Evolutionary conservation across 2,329 filamentous ascomycete species (phyloP).

Genomic region (Pseudomassariella vexata): DNA sequence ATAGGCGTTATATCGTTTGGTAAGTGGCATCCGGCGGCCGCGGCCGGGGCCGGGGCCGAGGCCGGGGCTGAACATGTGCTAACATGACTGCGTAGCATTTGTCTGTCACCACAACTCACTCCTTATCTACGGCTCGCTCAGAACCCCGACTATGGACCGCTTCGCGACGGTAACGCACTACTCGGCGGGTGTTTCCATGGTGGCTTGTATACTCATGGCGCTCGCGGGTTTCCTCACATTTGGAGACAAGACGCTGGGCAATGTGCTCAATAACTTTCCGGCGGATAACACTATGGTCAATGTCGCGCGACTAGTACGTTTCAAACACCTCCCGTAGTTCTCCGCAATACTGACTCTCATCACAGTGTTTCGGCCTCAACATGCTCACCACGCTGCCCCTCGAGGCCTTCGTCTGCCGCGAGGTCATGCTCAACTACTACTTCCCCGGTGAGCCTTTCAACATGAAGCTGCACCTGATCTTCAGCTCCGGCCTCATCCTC

Average conservation of each 20-base stretch:
- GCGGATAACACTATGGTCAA: conserved; percentile 89
- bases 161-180: conserved; percentile 92
- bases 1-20: conserved; percentile 98
- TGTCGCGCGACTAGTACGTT: conserved; percentile 80
- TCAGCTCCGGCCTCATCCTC: conserved; percentile 79
- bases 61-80: too few relatives aligned
- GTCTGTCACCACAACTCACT: conserved; percentile 90
- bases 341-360: too few relatives aligned
- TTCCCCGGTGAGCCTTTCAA: conserved; percentile 68
- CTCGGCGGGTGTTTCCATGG: conserved; percentile 81
- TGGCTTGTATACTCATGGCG: conserved; percentile 87
- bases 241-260: conserved; percentile 84
- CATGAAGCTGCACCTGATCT: conserved; percentile 76
- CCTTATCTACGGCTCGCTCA: conserved; percentile 91
- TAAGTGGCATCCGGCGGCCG: too few relatives aligned
- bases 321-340: too few relatives aligned
- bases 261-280: conserved; percentile 97
- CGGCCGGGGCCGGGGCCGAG: too few relatives aligned
- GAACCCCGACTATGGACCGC: conserved; percentile 90
- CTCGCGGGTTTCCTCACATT: conserved; percentile 88
- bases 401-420: conserved; percentile 94
- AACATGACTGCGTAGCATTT: conserved; percentile 41
- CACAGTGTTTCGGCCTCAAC: conserved; percentile 97
- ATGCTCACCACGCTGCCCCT: conserved; percentile 97
- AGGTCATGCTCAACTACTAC: conserved; percentile 88